A percentile compares a stretch with the other conserved stretches of the same genome.
phyloP scores from a whole-genome alignment of 441 rosid genomes.

The Adansonia grandidieri region DNA sequence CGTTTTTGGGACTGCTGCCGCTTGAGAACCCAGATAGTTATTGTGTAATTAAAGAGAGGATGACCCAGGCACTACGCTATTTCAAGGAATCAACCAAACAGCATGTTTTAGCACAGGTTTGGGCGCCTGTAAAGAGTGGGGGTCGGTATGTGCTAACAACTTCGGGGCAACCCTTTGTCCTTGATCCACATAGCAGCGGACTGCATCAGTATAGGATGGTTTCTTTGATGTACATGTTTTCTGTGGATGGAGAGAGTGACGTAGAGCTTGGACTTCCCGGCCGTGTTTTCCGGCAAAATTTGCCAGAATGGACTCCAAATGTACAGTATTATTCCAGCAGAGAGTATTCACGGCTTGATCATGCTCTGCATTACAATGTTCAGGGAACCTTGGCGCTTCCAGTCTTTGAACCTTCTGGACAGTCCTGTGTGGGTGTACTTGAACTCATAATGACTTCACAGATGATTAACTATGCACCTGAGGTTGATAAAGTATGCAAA shows the following conservation, averaged over 20 bases:
- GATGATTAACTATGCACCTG: constrained; percentile 82
- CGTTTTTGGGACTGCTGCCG: constrained; percentile 51
- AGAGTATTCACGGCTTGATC: constrained; percentile 77
- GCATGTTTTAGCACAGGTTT: constrained; percentile 83
- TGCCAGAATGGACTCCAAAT: constrained; percentile 95
- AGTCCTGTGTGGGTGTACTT: constrained; percentile 80
- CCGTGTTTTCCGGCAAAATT: constrained; percentile 73
- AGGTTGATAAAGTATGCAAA: constrained; percentile 95
- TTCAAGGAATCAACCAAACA: constrained; percentile 84
- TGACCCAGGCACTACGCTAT: constrained; percentile 80
- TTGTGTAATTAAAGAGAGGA: constrained; percentile 74
- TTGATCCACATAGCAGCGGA: constrained; percentile 69
- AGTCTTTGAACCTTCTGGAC: constrained; percentile 75
- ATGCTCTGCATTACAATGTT: constrained; percentile 72
- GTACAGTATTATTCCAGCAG: constrained; percentile 81
- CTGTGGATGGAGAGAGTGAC: constrained; percentile 77
- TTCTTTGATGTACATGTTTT: constrained; percentile 70
- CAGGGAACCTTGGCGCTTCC: constrained; percentile 88
- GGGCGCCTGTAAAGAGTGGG: constrained; percentile 82
- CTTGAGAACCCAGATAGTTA: constrained; percentile 62
- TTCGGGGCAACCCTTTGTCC: constrained; percentile 88
- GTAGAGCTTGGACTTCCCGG: constrained; percentile 87
- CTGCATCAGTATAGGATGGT: constrained; percentile 86
- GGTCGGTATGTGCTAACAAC: constrained; percentile 72
- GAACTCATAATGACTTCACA: constrained; percentile 90